A percentile compares a stretch with the other conserved stretches of the same genome.
phyloP scores from a whole-genome alignment of 176 grass and related monocot genomes.

The Oryza officinalis region DNA sequence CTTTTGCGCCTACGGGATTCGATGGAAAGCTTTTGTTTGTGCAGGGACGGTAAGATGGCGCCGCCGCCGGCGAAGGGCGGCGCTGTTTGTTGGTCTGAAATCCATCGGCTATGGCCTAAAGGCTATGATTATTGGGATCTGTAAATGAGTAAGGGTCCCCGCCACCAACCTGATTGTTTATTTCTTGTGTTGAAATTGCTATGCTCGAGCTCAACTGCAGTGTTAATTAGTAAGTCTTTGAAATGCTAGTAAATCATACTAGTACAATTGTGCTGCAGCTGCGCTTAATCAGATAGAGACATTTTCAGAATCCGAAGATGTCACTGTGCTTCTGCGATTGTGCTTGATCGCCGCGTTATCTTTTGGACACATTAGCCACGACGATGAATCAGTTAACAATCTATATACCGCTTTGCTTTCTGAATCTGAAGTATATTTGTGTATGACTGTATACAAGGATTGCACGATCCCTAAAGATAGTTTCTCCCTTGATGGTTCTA shows the following conservation, averaged over 20 bases:
- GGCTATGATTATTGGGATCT: not conserved
- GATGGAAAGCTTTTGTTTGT: not conserved
- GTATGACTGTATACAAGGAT: not conserved
- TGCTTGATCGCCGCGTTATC: not conserved
- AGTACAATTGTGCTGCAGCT: too few species aligned
- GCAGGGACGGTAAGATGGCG: slow-evolving; percentile 27
- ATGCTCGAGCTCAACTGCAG: not conserved
- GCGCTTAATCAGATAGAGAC: not conserved
- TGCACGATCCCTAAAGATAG: not conserved
- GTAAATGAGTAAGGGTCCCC: slow-evolving; percentile 27
- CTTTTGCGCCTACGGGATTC: not conserved
- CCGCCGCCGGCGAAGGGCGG: slow-evolving; percentile 36
- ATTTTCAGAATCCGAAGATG: not conserved
- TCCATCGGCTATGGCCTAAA: not conserved
- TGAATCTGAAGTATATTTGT: not conserved
- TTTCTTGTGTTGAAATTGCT: not conserved
- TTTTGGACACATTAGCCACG: not conserved
- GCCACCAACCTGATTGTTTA: not conserved
- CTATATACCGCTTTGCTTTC: not conserved
- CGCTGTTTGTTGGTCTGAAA: slow-evolving; percentile 47
- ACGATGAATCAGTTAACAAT: not conserved
- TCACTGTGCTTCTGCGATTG: not conserved
- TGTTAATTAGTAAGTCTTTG: not conserved
- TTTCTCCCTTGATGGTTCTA: not conserved
- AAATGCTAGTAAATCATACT: not conserved